Conservation (phyloP, 1,284 basidiomycete genomes). For the Ustilago curta region DNA sequence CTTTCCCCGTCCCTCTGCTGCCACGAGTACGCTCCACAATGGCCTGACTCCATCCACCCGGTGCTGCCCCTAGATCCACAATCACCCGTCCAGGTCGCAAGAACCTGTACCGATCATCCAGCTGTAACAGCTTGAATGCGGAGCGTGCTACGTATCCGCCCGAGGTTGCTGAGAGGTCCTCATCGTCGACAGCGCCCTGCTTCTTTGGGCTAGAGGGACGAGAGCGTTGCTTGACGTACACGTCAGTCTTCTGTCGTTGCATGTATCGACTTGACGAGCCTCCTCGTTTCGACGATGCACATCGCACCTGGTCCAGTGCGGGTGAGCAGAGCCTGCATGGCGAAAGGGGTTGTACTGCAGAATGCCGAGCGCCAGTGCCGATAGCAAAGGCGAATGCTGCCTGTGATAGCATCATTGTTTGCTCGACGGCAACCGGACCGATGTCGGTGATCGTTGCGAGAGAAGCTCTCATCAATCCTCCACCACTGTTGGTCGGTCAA, state of each 20-base stretch:
- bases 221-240: slow-evolving; percentile 41
- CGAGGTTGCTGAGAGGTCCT: slow-evolving; percentile 1
- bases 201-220: not conserved
- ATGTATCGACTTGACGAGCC: slow-evolving; percentile 46
- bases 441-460: not conserved
- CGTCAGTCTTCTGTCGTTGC: slow-evolving; percentile 42
- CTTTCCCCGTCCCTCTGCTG: not conserved
- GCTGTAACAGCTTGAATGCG: slow-evolving; percentile 62
- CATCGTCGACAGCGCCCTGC: slow-evolving; percentile 1
- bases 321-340: not conserved
- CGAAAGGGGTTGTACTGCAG: not conserved
- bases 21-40: slow-evolving; percentile 33
- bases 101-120: slow-evolving; percentile 55
- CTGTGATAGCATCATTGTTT: slow-evolving; percentile 9
- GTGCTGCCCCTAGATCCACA: slow-evolving; percentile 63
- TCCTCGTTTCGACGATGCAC: slow-evolving; percentile 37
- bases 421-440: not conserved
- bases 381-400: not conserved
- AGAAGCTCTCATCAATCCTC: not conserved
- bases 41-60: slow-evolving; percentile 64
- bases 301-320: not conserved
- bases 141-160: slow-evolving; percentile 54
- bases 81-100: slow-evolving; percentile 46
- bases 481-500: slow-evolving; percentile 5
- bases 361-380: not conserved